Evolutionary conservation across 768 basidiomycete species (phyloP).

Genomic region (Mrakia blollopis): DNA sequence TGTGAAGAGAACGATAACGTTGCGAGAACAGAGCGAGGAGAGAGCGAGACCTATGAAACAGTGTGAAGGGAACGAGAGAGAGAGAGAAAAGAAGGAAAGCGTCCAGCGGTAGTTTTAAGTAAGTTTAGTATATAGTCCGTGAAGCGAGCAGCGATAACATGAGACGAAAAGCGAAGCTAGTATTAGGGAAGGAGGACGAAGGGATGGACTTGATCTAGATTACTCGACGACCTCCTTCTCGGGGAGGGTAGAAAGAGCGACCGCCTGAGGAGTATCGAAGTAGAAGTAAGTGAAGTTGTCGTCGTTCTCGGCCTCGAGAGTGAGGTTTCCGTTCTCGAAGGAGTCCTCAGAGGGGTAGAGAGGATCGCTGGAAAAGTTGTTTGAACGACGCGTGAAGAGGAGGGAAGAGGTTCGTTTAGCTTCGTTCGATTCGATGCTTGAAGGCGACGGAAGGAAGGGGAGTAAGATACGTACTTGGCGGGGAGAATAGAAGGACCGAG

Average conservation of each 20-base stretch:
- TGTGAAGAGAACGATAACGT: no score
- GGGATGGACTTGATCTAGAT: no score
- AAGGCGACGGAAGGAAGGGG: not conserved
- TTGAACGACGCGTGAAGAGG: not conserved
- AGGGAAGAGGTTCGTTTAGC: not conserved
- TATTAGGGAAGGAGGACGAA: no score
- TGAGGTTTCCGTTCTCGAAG: not conserved
- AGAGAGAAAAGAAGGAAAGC: not conserved
- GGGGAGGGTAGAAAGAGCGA: no score
- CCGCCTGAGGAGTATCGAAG: not conserved
- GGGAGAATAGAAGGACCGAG: not conserved
- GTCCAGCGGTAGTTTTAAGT: no score
- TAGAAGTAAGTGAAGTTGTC: not conserved
- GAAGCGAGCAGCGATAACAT: no score
- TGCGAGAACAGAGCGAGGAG: no score
- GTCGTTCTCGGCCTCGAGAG: not conserved
- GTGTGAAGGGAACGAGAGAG: not conserved
- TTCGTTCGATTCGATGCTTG: not conserved
- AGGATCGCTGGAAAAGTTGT: conserved; percentile 1
- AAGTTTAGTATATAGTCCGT: no score
- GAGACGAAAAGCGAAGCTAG: no score
- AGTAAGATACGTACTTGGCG: not conserved
- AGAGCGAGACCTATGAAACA: no score
- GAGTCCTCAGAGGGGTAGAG: not conserved
- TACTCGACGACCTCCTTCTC: no score